These are phyloP conservation scores for Rosa multiflora DNA, from an alignment of 306 rosid genomes.

Conservation along the genomic window DNA sequence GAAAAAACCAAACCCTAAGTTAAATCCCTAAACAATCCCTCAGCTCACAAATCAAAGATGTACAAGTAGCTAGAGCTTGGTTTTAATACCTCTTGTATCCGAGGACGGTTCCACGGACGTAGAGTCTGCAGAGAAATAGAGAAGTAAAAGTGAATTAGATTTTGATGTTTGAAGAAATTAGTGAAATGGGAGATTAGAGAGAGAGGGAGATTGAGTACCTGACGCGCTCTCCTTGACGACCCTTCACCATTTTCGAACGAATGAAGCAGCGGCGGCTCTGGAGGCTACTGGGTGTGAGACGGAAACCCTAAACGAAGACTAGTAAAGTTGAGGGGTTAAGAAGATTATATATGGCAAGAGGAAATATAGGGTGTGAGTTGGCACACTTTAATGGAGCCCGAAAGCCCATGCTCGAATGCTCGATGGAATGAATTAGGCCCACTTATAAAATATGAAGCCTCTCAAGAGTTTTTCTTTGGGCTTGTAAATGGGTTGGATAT, in stretches of 20 bases:
- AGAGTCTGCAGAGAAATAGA: constrained; percentile 41
- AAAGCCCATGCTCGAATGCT: not conserved
- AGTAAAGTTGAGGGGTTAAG: not conserved
- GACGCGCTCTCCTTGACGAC: constrained; percentile 77
- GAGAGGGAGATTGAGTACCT: constrained; percentile 32
- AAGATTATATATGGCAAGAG: not conserved
- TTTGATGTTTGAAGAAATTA: not conserved
- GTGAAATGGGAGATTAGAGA: not conserved
- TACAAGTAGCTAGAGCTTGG: not conserved
- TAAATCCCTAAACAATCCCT: not conserved
- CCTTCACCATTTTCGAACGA: constrained; percentile 60
- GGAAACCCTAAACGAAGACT: constrained; percentile 23
- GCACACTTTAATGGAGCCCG: not conserved
- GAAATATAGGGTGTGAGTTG: not conserved
- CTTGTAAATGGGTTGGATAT: too few species aligned
- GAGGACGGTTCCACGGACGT: constrained; percentile 75
- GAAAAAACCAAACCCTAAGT: not conserved
- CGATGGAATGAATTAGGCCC: not conserved
- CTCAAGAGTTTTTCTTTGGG: too few species aligned
- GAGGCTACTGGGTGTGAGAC: not conserved
- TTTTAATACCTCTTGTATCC: constrained; percentile 72
- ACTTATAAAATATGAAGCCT: too few species aligned
- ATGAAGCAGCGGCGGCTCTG: not conserved
- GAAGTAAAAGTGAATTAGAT: not conserved
- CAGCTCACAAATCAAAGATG: not conserved